Evolutionary conservation across 108 stramenopile species (phyloP).

Genomic region (Cyclotella cryptica): DNA sequence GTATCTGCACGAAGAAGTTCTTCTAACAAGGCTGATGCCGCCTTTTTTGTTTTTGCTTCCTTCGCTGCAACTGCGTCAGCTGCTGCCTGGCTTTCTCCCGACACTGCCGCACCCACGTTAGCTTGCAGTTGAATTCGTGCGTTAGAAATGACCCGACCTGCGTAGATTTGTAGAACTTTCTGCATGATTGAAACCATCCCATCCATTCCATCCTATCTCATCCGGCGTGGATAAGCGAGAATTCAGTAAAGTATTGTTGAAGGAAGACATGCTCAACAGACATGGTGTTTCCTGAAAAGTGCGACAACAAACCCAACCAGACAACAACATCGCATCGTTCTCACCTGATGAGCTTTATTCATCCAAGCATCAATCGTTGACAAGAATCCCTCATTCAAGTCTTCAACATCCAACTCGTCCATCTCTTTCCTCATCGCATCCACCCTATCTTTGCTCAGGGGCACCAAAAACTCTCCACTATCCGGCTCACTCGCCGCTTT

Average conservation of each 20-base stretch:
- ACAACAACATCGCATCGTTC: background rate
- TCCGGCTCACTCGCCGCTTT: constrained; percentile 87
- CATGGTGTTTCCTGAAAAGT: no score
- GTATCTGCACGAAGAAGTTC: constrained; percentile 74
- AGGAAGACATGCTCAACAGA: background rate
- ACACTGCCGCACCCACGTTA: constrained; percentile 49
- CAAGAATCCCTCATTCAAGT: constrained; percentile 84
- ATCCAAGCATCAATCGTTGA: constrained; percentile 90
- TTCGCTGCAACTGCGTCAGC: constrained; percentile 42
- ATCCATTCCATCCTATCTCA: constrained; percentile 82
- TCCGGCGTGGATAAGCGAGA: background rate
- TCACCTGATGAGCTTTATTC: constrained; percentile 80
- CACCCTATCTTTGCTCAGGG: constrained; percentile 68
- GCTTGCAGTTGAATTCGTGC: constrained; percentile 59
- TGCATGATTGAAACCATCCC: constrained; percentile 90
- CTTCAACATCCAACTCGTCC: constrained; percentile 60
- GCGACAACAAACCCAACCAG: no score
- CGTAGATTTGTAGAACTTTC: constrained; percentile 90
- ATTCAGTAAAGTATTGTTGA: background rate
- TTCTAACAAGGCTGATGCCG: constrained; percentile 67
- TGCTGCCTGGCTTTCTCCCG: constrained; percentile 47
- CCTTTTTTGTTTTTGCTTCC: constrained; percentile 10
- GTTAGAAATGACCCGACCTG: constrained; percentile 69
- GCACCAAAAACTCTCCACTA: constrained; percentile 88
- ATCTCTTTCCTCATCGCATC: constrained; percentile 71